phyloP scores from a whole-genome alignment of 1,284 basidiomycete genomes.

The Ceratobasidium sp. region DNA sequence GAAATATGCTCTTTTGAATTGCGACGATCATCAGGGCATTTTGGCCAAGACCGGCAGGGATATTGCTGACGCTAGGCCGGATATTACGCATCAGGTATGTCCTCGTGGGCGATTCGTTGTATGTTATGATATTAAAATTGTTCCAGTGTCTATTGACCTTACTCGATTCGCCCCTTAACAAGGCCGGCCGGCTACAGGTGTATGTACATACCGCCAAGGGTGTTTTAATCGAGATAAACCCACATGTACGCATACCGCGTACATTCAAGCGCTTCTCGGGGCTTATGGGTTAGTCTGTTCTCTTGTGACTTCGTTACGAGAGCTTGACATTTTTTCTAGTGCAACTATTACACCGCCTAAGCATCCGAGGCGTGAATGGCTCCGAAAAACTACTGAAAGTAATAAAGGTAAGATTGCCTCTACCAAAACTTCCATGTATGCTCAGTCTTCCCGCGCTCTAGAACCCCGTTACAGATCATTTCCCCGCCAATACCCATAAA shows the following conservation, averaged over 20 bases:
- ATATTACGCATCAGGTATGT: conserved; percentile 97
- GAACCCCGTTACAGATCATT: conserved; percentile 97
- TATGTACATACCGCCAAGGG: conserved; percentile 99
- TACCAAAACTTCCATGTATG: background rate
- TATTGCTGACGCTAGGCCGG: conserved; percentile 97
- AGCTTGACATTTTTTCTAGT: conserved; percentile 65
- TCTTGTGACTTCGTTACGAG: background rate
- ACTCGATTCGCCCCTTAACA: conserved; percentile 98
- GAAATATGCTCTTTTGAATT: conserved; percentile 97
- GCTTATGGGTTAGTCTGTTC: conserved; percentile 85
- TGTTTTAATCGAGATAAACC: conserved; percentile 98
- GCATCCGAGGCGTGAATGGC: conserved; percentile 95
- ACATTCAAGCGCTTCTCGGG: conserved; percentile 99
- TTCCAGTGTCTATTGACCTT: conserved; percentile 92
- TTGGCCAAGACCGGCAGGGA: conserved; percentile 97
- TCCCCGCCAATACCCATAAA: conserved; percentile 96
- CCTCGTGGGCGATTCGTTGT: conserved; percentile 38
- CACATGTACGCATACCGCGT: conserved; percentile 95
- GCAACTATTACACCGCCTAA: conserved; percentile 96
- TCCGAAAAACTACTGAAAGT: conserved; percentile 97
- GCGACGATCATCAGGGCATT: conserved; percentile 99
- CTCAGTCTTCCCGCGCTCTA: conserved; percentile 54
- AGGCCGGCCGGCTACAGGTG: conserved; percentile 95
- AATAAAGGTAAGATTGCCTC: conserved; percentile 75
- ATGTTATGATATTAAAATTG: conserved; percentile 2